Evolutionary conservation across 805 yeast species (phyloP), one percentile per base, ranked within the genome.

Genomic region (Saccharomycopsis capsularis): DNA sequence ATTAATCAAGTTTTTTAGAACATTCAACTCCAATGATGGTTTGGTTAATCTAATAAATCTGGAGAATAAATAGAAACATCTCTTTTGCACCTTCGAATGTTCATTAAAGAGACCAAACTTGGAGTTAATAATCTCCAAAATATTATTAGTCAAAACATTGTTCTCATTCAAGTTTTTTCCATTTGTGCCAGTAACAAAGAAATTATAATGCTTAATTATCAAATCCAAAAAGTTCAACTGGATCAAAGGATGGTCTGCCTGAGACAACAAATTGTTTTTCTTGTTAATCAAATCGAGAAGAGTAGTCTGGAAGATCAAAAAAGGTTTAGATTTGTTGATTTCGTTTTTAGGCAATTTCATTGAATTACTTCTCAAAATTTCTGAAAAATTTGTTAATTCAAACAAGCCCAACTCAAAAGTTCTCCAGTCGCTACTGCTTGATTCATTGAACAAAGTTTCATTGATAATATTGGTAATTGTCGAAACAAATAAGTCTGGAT

Each of bases 51-150:
- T 87, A 53, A 89, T 74, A 59, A 90, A 85, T 62, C 95, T 76
- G 59, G 82, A 82, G 58, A 91, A 87, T 55, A 90, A 69, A 63
- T 87, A 91, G 96, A 98, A 93, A 38, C 95, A 75, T 63, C 97
- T 80, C 48, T 79, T 72, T 58, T 89, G 80, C 3, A 90, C 96
- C 53, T 79, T 83, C 50, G 76, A 83, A 56, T 75, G 72, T 3
- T 73, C 70, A 65, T 83, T 87, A 63, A 87, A 89, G 53, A 91
- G 76, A 15, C 97, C 98, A 57, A 82, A 74, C 32, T 80, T 81
- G 16, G 93, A 79, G 40, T 88, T 78, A 61, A 93, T 91, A 21
- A 85, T 75, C 57, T 85, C 85, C 50, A 91, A 69, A 18, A 88
- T 78, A 51, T 81, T 75, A 52, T 75, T 63, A 9, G 85, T 69